Evolutionary conservation across 495 filamentous ascomycete genomes (phyloP).

Genomic region (Penicillium nucicola): DNA sequence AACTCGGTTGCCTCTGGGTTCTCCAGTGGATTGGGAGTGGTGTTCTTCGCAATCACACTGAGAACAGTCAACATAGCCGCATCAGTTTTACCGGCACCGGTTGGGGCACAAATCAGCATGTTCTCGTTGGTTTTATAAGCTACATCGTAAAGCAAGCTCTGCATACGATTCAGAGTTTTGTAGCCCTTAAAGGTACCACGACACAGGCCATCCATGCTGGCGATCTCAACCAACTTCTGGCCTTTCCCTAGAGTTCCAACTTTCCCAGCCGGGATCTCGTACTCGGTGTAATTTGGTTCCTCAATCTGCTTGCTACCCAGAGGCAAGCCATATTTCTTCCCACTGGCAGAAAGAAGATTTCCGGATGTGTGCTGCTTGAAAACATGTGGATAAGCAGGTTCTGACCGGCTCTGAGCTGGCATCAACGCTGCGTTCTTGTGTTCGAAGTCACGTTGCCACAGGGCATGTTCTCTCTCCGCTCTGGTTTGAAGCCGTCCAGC

Average conservation of each 20-base stretch:
- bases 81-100: conserved; percentile 98
- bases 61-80: conserved; percentile 96
- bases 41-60: conserved; percentile 82
- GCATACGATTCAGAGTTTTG: conserved; percentile 93
- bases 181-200: conserved; percentile 91
- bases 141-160: conserved; percentile 92
- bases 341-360: conserved; percentile 72
- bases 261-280: conserved; percentile 75
- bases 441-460: conserved; percentile 70
- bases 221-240: conserved; percentile 72
- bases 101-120: conserved; percentile 97
- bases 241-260: conserved; percentile 69
- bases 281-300: conserved; percentile 79
- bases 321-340: conserved; percentile 74
- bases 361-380: conserved; percentile 79
- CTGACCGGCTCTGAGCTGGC: conserved; percentile 57
- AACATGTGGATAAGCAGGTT: conserved; percentile 82
- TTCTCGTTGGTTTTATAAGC: conserved; percentile 96
- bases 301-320: conserved; percentile 59
- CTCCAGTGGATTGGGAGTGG: conserved; percentile 71
- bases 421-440: conserved; percentile 76
- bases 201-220: conserved; percentile 85
- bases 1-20: conserved; percentile 73
- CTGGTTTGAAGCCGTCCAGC: conserved; percentile 62
- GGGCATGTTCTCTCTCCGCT: conserved; percentile 70